Percentiles rank a stretch among this genome's conserved stretches.
These are phyloP conservation scores for Ammopiptanthus mongolicus DNA, from an alignment of 306 rosid species.

Conservation along the genomic window DNA sequence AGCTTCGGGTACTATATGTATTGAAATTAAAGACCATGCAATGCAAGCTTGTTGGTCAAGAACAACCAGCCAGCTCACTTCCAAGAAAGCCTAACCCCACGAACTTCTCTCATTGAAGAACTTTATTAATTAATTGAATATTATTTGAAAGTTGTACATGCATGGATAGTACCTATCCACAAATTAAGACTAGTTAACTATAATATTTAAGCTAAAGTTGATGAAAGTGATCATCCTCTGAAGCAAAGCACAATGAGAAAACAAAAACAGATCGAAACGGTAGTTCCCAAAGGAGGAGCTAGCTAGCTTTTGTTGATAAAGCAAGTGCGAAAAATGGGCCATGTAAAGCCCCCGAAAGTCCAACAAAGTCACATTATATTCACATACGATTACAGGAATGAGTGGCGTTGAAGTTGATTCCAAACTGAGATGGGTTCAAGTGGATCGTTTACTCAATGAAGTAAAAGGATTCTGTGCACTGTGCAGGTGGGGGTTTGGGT, in stretches of 20 bases:
- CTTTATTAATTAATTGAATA: neutral
- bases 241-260: constrained; percentile 15
- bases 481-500: neutral
- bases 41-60: constrained; percentile 28
- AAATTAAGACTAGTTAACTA: neutral
- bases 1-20: constrained; percentile 4
- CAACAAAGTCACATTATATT: constrained; percentile 25
- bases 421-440: constrained; percentile 33
- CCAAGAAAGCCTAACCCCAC: neutral
- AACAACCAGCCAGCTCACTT: constrained; percentile 13
- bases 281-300: neutral
- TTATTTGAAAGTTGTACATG: neutral
- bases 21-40: constrained; percentile 22
- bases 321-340: constrained; percentile 33
- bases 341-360: constrained; percentile 26
- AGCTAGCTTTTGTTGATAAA: constrained; percentile 27
- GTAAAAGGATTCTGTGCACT: neutral
- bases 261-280: neutral
- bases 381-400: constrained; percentile 29
- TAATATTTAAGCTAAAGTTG: neutral
- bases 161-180: neutral
- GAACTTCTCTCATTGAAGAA: neutral
- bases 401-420: constrained; percentile 44
- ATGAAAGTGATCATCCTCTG: neutral
- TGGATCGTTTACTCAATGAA: constrained; percentile 20